Conservation (phyloP, 768 basidiomycete genomes). For the Hortiboletus flavorubellus region DNA sequence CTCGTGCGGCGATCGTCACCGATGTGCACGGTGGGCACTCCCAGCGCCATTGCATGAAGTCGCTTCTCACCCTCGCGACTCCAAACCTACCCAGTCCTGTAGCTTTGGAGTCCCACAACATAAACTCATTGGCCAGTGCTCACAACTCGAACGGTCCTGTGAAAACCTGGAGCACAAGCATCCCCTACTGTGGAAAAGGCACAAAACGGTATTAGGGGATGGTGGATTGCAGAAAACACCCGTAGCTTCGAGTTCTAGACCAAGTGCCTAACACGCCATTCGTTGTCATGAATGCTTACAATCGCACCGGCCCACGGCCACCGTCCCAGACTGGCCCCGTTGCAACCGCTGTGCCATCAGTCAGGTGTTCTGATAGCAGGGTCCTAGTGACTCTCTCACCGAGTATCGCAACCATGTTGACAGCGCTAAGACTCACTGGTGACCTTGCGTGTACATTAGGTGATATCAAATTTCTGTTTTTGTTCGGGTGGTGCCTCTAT, state of each 20-base stretch:
- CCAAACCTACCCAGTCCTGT: constrained; percentile 49
- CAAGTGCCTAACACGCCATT: constrained; percentile 25
- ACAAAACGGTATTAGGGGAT: constrained; percentile 47
- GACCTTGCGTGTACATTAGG: constrained; percentile 4
- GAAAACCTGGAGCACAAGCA: constrained; percentile 39
- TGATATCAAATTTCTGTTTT: background rate
- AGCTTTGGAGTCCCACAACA: constrained; percentile 64
- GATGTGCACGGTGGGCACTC: constrained; percentile 46
- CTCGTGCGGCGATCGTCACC: constrained; percentile 57
- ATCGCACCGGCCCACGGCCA: constrained; percentile 13
- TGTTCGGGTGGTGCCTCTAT: background rate
- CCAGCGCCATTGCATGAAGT: background rate
- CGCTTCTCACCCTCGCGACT: background rate
- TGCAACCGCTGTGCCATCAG: background rate
- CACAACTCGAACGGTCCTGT: constrained; percentile 45
- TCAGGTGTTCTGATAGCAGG: constrained; percentile 1
- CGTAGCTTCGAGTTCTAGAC: constrained; percentile 50
- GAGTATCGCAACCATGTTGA: constrained; percentile 23
- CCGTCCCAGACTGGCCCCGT: background rate
- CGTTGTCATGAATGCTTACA: constrained; percentile 21
- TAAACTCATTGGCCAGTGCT: constrained; percentile 53
- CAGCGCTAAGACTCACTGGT: constrained; percentile 7
- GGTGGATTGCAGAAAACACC: constrained; percentile 51
- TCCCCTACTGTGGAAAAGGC: constrained; percentile 20
- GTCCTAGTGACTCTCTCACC: constrained; percentile 30